phyloP scores from a whole-genome alignment of 139 green algal species.

The Closterium sp. region DNA sequence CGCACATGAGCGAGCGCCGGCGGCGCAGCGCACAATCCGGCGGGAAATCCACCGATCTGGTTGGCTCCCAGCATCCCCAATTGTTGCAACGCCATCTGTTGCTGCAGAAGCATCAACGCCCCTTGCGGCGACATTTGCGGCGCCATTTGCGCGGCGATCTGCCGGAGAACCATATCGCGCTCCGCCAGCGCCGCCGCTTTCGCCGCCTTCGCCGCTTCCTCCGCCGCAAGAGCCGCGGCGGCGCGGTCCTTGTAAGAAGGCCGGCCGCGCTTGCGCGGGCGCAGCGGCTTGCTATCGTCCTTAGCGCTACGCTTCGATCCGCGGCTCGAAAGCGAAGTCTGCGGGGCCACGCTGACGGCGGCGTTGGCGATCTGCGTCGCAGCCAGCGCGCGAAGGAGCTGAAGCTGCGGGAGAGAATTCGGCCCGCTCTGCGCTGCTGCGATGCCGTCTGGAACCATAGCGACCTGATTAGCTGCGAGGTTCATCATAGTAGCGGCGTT shows the following conservation, averaged over 20 bases:
- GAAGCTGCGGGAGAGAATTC: not conserved
- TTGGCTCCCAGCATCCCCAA: not conserved
- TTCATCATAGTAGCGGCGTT: not conserved
- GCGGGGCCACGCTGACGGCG: too few species aligned
- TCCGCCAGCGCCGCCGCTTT: not conserved
- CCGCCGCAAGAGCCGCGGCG: not conserved
- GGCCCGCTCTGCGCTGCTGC: not conserved
- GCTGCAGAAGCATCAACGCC: not conserved
- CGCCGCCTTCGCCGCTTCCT: not conserved
- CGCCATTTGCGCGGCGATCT: not conserved
- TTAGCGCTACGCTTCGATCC: not conserved
- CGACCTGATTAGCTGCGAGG: not conserved
- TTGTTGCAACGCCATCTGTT: not conserved
- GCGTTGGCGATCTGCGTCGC: not conserved
- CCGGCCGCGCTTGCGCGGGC: not conserved
- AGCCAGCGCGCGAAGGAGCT: not conserved
- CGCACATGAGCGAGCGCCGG: not conserved
- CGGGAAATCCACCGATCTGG: not conserved
- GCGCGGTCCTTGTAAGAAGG: not conserved
- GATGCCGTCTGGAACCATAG: too few species aligned
- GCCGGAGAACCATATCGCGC: not conserved
- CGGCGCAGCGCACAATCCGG: not conserved
- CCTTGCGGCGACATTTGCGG: not conserved
- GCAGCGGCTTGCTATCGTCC: not conserved
- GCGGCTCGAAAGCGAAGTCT: not conserved